Conservation (phyloP, 2,329 filamentous ascomycete genomes). For the Ceratocystis eucalypticola region DNA sequence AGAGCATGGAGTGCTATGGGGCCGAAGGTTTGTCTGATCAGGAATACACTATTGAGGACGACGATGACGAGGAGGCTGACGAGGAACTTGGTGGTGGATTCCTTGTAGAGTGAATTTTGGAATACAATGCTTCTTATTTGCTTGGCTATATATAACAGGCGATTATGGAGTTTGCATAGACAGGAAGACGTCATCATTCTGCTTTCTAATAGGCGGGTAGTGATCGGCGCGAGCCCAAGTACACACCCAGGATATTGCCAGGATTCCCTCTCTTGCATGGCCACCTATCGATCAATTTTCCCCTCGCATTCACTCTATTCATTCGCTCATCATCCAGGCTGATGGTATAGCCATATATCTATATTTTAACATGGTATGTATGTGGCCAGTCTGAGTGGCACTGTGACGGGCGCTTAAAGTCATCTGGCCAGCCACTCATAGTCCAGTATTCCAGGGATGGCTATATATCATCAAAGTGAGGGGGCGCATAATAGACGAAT, state of each 20-base stretch:
- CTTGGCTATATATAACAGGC: neutral
- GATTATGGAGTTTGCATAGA: no score
- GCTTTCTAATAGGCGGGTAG: neutral
- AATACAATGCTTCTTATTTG: neutral
- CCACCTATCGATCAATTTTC: no score
- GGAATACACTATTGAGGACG: constrained; percentile 10
- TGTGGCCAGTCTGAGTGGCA: neutral
- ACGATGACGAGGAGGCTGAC: constrained; percentile 4
- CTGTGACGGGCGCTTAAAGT: neutral
- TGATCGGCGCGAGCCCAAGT: neutral
- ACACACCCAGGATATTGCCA: no score
- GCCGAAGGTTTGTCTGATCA: neutral
- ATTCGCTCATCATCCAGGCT: no score
- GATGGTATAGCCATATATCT: no score
- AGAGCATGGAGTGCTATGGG: neutral
- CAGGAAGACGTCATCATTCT: neutral
- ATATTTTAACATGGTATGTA: neutral
- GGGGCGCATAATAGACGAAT: neutral
- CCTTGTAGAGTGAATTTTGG: neutral
- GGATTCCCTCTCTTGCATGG: no score
- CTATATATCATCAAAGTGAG: neutral
- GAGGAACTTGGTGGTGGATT: constrained; percentile 12
- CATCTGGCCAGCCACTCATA: neutral
- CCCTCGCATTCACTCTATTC: no score
- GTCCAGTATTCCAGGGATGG: neutral